Evolutionary conservation across 257 asterid species (phyloP), one percentile per base, ranked within the genome.

Genomic region (Przewalskia tangutica): DNA sequence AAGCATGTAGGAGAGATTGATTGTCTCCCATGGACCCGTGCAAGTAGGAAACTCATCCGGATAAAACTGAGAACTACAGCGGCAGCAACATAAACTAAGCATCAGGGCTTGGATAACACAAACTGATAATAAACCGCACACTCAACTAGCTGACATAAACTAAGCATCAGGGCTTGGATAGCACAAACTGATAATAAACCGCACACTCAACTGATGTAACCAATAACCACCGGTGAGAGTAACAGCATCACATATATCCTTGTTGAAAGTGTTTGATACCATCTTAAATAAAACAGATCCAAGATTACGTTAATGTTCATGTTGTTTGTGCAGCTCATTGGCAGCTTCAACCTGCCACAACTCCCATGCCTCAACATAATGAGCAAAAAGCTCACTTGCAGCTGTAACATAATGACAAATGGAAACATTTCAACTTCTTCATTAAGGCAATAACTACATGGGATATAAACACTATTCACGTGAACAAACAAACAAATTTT

Each of bases 341-440:
- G 79, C 88, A 55, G 91, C 91, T 84, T 90, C 91, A 55, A 84
- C 86, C 79, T 81, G 70, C 95, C 93, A 92, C 60, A 79, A 77
- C 76, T 84, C 89, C 93, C 93, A 88, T 48, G 95, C 93, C 78
- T 89, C 92, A 82, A 88, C 86, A 85, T 87, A 91, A 85, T 92
- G 97, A 50, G 81, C 85, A 64, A 92, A 84, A 81, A 91, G 87
- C 46, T 92, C 86, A 53, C 83, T 79, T 16, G 85, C 34, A 54
- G 86, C 97, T 92, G 93, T 85, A 79, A 88, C 60, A 84, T 79
- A 27, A 27, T 68, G n/a, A 62, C 80, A 75, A 75, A 75, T 75
- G 62, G 80, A 75, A 75, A 75, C n/a, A 75, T 50, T 75, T 75
- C 80, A 50, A 75, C 62, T 59, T 75, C 62, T 27, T 75, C 62